A percentile compares a stretch with the other conserved stretches of the same genome.
Conservation (phyloP, 768 basidiomycete genomes). For the Termitomyces bulborhizus region DNA sequence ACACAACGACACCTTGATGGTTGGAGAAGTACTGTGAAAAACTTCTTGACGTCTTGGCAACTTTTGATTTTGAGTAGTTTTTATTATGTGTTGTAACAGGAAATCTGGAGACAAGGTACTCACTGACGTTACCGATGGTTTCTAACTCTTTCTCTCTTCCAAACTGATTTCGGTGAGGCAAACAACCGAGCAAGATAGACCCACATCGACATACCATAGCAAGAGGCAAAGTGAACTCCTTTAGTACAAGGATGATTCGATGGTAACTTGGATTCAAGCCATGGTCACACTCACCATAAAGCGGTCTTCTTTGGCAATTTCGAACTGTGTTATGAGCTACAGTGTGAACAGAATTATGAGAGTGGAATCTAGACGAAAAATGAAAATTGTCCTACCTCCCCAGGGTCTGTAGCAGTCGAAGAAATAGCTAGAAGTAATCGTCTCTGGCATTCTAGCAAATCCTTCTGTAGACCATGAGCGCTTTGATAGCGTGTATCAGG, state of each 20-base stretch:
- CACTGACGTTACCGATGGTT: conserved; percentile 58
- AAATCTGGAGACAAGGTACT: conserved; percentile 19
- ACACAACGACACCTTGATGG: conserved; percentile 29
- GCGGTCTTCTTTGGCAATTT: conserved; percentile 59
- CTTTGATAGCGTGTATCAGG: conserved; percentile 69
- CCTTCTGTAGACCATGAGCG: conserved; percentile 61
- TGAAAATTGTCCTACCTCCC: conserved; percentile 34
- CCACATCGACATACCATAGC: conserved; percentile 39
- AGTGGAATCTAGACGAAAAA: background rate
- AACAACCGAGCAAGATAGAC: background rate
- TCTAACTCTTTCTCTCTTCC: conserved; percentile 71
- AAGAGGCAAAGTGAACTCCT: conserved; percentile 67
- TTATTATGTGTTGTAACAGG: background rate
- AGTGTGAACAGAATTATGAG: background rate
- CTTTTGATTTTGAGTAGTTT: conserved; percentile 20
- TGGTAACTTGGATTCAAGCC: background rate
- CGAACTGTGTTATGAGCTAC: conserved; percentile 64
- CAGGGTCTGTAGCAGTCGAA: conserved; percentile 47
- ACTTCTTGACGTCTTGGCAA: conserved; percentile 46
- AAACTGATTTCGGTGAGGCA: conserved; percentile 32
- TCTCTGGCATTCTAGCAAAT: conserved; percentile 64
- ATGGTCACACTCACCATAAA: conserved; percentile 50
- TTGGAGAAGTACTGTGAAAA: conserved; percentile 51
- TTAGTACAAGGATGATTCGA: conserved; percentile 15
- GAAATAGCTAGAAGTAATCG: conserved; percentile 55